Conservation (phyloP, 129 eudicot species). For the Flaveria trinervia region DNA sequence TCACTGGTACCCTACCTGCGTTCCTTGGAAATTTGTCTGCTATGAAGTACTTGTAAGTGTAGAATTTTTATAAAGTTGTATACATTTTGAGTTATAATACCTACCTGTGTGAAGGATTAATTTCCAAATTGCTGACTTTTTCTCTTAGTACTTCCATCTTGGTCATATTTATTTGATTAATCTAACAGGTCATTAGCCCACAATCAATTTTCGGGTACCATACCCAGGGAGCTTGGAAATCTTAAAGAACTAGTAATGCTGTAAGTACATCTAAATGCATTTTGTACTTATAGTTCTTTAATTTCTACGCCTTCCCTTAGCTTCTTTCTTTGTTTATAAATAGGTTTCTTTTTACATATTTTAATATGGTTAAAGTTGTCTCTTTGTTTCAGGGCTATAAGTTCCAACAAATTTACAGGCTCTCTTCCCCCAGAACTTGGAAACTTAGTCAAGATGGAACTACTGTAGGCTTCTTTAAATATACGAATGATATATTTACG, state of each 20-base stretch:
- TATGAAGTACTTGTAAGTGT: constrained; percentile 37
- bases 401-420: constrained; percentile 70
- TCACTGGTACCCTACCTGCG: constrained; percentile 66
- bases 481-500: neutral
- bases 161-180: constrained; percentile 16
- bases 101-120: neutral
- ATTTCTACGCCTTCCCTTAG: constrained; percentile 2
- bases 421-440: constrained; percentile 71
- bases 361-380: neutral
- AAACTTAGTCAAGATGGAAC: constrained; percentile 41
- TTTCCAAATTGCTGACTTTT: neutral
- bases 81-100: neutral
- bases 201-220: constrained; percentile 52
- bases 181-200: constrained; percentile 44
- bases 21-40: constrained; percentile 59
- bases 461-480: constrained; percentile 41
- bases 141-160: constrained; percentile 10
- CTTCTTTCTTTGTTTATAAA: neutral
- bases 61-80: constrained; percentile 19
- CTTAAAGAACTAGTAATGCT: constrained; percentile 50
- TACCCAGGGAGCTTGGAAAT: constrained; percentile 56
- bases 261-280: constrained; percentile 37
- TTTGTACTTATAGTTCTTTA: constrained; percentile 2
- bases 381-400: constrained; percentile 47
- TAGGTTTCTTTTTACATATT: neutral